Percentiles rank a stretch among this genome's conserved stretches.
These are phyloP conservation scores for Phialophora verrucosa DNA, from an alignment of 2,329 filamentous ascomycete genomes.

Conservation along the genomic window DNA sequence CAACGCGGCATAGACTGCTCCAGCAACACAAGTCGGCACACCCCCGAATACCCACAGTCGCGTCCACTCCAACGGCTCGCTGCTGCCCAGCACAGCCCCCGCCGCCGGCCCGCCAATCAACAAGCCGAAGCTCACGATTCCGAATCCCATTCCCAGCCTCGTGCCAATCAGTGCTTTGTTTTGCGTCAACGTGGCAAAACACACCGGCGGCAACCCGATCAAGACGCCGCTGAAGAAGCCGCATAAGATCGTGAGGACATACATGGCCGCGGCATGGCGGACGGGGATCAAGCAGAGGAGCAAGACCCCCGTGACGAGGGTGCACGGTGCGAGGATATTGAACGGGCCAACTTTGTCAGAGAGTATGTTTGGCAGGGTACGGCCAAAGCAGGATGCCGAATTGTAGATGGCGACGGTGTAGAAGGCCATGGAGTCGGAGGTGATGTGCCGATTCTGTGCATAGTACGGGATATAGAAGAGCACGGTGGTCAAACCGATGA, in stretches of 20 bases:
- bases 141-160: constrained; percentile 52
- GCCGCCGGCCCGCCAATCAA: constrained; percentile 28
- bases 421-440: constrained; percentile 61
- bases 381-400: constrained; percentile 58
- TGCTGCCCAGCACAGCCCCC: constrained; percentile 18
- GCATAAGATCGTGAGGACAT: constrained; percentile 52
- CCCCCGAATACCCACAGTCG: constrained; percentile 30
- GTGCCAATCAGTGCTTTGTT: constrained; percentile 63
- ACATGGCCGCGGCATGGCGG: constrained; percentile 47
- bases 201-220: constrained; percentile 53
- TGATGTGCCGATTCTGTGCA: constrained; percentile 59
- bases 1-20: constrained; percentile 12
- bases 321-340: constrained; percentile 58
- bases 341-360: constrained; percentile 64
- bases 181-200: constrained; percentile 49
- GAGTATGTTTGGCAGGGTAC: constrained; percentile 63
- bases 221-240: constrained; percentile 60
- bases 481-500: constrained; percentile 61
- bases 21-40: constrained; percentile 14
- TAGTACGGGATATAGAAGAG: constrained; percentile 67
- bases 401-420: constrained; percentile 73
- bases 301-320: constrained; percentile 50
- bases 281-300: constrained; percentile 52
- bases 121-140: constrained; percentile 22
- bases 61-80: constrained; percentile 25